Evolutionary conservation across 2,329 filamentous ascomycete species (phyloP), one percentile per base, ranked within the genome.

Genomic region (Pseudopyricularia cyperi): DNA sequence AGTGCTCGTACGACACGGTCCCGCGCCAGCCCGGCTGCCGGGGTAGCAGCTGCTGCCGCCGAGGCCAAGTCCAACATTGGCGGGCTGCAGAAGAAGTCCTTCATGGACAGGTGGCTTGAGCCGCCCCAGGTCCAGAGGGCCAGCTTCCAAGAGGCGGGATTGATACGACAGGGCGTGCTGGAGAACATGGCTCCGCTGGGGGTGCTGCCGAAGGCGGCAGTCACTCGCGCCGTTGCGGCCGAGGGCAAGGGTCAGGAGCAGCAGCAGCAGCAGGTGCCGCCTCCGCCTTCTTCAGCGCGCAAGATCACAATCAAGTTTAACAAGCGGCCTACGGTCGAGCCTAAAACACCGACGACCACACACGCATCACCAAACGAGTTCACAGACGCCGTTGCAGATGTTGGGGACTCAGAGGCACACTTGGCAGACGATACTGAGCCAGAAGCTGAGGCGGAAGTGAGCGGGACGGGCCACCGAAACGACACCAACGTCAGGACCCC

Each of bases 161-260:
- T 93, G 58, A 73, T 84, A 60, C 76, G 84, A 48, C 80, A 82
- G 65, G 87, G 87, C 57, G 86, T 94, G 17, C 72, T 94, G 54
- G 83, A 87, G 66, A 83, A 83, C 60, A 95, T 95, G 89, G 83
- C 82, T 51, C 83, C 89, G 26, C 70, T 95, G 52, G 89, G 89
- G 39, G 76, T 82, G 52, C 73, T 82, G 58, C 89, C 89, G 12
- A 80, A 78, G 67, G 75, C 74, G 22, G 68, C 75, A 48, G 76
- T 80, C 63, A 71, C 82, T 19, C 39, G 39, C 7, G 39, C 39
- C 19, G 39, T 22, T 15, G 39, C 22, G 11, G 39, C 39, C 39
- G 39, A 44, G 57, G 80, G 81, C 68, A 73, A 69, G 61, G 63
- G 63, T 52, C 65, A 59, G 52, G 58, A 55, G 22, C 50, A 52